Conservation (phyloP, 2,329 filamentous ascomycete species). For the Penicillium sp. region DNA sequence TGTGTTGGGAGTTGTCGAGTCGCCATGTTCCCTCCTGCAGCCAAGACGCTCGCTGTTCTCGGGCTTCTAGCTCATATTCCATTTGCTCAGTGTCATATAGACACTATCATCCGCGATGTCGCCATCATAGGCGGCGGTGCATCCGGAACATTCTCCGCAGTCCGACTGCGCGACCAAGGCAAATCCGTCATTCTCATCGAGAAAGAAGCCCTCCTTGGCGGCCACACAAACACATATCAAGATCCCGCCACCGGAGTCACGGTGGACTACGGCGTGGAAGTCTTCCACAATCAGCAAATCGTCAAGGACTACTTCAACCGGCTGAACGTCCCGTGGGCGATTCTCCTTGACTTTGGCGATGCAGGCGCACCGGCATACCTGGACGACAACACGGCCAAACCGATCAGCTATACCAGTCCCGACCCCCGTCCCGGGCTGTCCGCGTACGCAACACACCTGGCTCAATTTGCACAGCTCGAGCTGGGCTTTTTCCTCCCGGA, state of each 20-base stretch:
- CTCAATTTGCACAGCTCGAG: slow-evolving; percentile 19
- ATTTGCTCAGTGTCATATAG: slow-evolving; percentile 7
- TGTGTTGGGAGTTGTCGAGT: background rate
- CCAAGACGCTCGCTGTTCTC: background rate
- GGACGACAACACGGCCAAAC: slow-evolving; percentile 28
- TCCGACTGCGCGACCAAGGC: slow-evolving; percentile 29
- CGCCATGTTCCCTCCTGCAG: background rate
- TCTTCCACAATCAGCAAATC: slow-evolving; percentile 37
- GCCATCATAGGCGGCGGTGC: slow-evolving; percentile 19
- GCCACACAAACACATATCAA: slow-evolving; percentile 38
- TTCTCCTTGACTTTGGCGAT: slow-evolving; percentile 13
- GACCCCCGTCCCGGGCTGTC: background rate
- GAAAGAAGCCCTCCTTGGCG: slow-evolving; percentile 36
- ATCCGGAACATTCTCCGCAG: slow-evolving; percentile 14
- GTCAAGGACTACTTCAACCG: slow-evolving; percentile 33
- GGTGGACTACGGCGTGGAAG: slow-evolving; percentile 37
- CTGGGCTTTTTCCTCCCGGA: slow-evolving; percentile 41
- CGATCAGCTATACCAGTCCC: slow-evolving; percentile 13
- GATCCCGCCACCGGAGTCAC: slow-evolving; percentile 27
- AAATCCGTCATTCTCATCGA: slow-evolving; percentile 42
- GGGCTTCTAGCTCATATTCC: slow-evolving; percentile 12
- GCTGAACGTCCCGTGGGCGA: slow-evolving; percentile 27
- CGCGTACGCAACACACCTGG: slow-evolving; percentile 34
- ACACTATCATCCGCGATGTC: slow-evolving; percentile 22
- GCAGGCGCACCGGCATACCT: slow-evolving; percentile 17